These are phyloP conservation scores for Acanthamoeba royreba DNA, from an alignment of 208 protist genomes.

Conservation along the genomic window DNA sequence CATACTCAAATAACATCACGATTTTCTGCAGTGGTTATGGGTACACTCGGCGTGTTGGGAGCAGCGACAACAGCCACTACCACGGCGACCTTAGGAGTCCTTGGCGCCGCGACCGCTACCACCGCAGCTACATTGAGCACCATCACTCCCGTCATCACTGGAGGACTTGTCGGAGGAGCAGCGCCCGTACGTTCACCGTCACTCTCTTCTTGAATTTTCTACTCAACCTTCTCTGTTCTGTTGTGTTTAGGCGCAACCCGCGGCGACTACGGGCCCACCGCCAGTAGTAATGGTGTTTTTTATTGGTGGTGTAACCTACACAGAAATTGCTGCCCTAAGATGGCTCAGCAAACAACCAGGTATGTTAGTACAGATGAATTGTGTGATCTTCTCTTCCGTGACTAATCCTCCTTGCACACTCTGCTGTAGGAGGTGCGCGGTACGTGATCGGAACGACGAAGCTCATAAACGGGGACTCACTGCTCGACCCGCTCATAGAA, in stretches of 20 bases:
- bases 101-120: too few relatives aligned
- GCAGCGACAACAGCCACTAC: not conserved
- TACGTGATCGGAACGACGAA: constrained; percentile 62
- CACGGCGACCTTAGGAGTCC: not conserved
- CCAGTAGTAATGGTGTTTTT: constrained; percentile 85
- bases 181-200: not conserved
- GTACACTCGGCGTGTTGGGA: not conserved
- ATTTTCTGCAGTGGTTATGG: not conserved
- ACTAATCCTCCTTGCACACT: not conserved
- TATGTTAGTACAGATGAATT: not conserved
- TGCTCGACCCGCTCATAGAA: too few relatives aligned
- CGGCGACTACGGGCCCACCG: not conserved
- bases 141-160: not conserved
- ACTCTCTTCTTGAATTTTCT: not conserved
- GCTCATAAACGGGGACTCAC: too few relatives aligned
- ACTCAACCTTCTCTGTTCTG: not conserved
- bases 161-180: not conserved
- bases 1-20: not conserved
- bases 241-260: not conserved
- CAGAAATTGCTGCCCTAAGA: constrained; percentile 88
- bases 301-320: constrained; percentile 89
- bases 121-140: not conserved
- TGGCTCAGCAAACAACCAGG: constrained; percentile 74
- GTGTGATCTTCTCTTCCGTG: not conserved
- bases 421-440: too few relatives aligned